Base-by-base conservation (phyloP, 2,329 filamentous ascomycete genomes). In the Pseudogymnoascus sp. region DNA sequence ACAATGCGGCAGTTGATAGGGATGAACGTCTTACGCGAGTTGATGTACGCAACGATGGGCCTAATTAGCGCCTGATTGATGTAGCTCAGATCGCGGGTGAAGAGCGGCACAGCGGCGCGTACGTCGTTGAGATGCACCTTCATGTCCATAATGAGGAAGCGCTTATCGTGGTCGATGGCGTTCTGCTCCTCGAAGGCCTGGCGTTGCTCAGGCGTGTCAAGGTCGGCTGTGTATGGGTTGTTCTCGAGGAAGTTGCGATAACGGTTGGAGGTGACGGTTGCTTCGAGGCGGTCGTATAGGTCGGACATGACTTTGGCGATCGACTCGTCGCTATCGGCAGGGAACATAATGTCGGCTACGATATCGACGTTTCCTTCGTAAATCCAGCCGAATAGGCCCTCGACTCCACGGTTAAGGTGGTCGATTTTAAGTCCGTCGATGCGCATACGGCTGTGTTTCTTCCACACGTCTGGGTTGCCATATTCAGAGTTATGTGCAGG, bases 31-130 rank as follows among this genome's bases (percentile, higher is more conserved):
- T 87, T 88, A 73, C 92, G 90, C 42, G 91, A 90, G 75, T 99
- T 99, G 76, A 99, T 97, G 74, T 97, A 99, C 5, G 94, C 94
- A 40, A 99, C 92, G 64, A 99, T 99, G 13, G 94, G 94, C 4
- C 94, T 86, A 36, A 97, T 90, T 4, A 97, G 85, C 1, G 94
- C 92, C 73, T 96, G 95, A 75, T 97, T 97, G 70, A 97, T 89
- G 73, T 97, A 99, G 0, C 91, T 95, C 58, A 97, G 84, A 71
- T 97, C 89, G 13, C 85, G 87, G 1, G 89, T 96, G 77, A 99
- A 97, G 59, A 97, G 82, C 0, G 94, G 94, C 1, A 99, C 92
- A 2, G 89, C 87, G 29, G 94, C 94, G 68, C 92, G 90, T 48
- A 97, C 92, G 67, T 97, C 91, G 76, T 97, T 97, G 65, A 99